Evolutionary conservation across 164 flowering plant species (phyloP).

Genomic region (Dillenia suffruticosa): DNA sequence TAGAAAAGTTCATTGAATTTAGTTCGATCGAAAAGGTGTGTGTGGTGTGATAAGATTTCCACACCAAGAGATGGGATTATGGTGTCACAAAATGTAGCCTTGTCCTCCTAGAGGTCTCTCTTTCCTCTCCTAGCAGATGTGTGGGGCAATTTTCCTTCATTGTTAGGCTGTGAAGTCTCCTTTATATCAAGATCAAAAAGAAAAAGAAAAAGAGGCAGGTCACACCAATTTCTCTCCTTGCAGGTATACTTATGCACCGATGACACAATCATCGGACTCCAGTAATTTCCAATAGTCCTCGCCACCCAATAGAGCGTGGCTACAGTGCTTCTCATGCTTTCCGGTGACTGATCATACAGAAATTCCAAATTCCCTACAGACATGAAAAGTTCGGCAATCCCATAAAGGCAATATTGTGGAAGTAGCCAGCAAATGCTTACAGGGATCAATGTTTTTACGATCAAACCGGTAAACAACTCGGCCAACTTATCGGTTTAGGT

Average conservation of each 20-base stretch:
- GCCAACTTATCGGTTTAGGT: too few species aligned
- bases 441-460: too few species aligned
- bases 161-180: too few species aligned
- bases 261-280: constrained; percentile 44
- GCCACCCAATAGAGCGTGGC: constrained; percentile 52
- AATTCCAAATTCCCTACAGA: constrained; percentile 46
- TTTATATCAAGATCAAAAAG: too few species aligned
- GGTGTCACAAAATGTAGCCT: constrained; percentile 16
- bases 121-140: too few species aligned
- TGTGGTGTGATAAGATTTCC: too few species aligned
- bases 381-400: constrained; percentile 43
- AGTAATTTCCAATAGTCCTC: constrained; percentile 41
- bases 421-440: constrained; percentile 48
- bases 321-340: constrained; percentile 51
- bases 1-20: too few species aligned
- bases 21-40: too few species aligned
- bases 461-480: too few species aligned
- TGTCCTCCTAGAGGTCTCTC: constrained; percentile 8
- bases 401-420: constrained; percentile 44
- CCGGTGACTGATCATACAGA: constrained; percentile 51
- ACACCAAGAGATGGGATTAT: too few species aligned
- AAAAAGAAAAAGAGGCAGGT: too few species aligned
- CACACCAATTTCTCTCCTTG: constrained; percentile 18
- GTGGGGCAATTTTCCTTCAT: too few species aligned
- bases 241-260: constrained; percentile 49